A percentile compares a stretch with the other conserved stretches of the same genome.
Evolutionary conservation across 2,329 filamentous ascomycete genomes (phyloP).

Genomic region (Verticillium albo-atrum): DNA sequence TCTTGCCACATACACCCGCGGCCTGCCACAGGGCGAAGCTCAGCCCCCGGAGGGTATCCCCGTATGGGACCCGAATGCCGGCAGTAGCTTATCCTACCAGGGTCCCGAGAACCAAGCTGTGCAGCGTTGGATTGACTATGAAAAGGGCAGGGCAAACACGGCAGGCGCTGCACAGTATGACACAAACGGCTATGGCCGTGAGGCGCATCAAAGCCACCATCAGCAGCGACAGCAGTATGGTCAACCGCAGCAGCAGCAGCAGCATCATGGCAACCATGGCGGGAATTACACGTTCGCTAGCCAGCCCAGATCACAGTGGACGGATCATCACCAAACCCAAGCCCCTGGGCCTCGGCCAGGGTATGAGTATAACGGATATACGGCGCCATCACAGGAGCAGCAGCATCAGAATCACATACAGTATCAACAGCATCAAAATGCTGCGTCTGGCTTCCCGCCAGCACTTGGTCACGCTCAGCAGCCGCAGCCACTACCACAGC

Average conservation of each 20-base stretch:
- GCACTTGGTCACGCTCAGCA: not conserved
- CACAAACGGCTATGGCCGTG: not conserved
- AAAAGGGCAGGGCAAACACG: slow-evolving; percentile 8
- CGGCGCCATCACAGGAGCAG: not conserved
- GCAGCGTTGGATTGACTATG: slow-evolving; percentile 18
- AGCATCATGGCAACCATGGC: not conserved
- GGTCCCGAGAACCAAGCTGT: slow-evolving; percentile 31
- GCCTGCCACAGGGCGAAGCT: slow-evolving; percentile 58
- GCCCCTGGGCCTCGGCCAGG: not conserved
- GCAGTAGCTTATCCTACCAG: slow-evolving; percentile 21
- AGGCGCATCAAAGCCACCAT: slow-evolving; percentile 2
- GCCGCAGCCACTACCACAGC: not conserved
- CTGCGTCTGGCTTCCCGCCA: not conserved
- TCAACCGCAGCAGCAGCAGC: slow-evolving; percentile 1
- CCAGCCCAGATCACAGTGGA: not conserved
- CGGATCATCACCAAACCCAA: not conserved
- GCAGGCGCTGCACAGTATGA: not conserved
- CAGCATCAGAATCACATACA: not conserved
- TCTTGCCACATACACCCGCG: slow-evolving; percentile 59
- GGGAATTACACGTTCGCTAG: not conserved
- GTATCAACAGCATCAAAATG: not conserved
- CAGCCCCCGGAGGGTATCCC: slow-evolving; percentile 57
- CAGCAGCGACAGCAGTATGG: slow-evolving; percentile 2
- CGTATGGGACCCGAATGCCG: slow-evolving; percentile 48
- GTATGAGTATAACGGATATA: not conserved